Conservation (phyloP, 495 filamentous ascomycete genomes). For the Ramalina intermedia region DNA sequence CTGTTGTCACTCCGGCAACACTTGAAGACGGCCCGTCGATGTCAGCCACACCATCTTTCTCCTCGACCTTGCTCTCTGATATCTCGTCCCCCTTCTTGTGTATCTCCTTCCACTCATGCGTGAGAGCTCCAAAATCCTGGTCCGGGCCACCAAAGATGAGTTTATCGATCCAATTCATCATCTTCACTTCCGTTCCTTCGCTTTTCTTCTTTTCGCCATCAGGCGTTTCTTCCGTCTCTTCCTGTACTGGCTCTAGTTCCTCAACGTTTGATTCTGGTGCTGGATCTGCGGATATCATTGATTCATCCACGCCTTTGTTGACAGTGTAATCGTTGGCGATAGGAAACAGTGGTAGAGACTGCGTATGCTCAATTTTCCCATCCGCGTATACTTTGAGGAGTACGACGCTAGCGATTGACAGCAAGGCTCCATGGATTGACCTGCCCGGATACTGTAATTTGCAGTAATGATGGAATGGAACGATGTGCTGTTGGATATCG, state of each 20-base stretch:
- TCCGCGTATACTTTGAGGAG: constrained; percentile 1
- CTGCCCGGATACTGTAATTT: not conserved
- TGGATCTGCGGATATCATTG: not conserved
- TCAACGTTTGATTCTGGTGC: not conserved
- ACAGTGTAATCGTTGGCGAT: not conserved
- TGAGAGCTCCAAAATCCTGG: no score
- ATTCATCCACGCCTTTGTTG: not conserved
- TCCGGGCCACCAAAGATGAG: not conserved
- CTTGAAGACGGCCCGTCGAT: no score
- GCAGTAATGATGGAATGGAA: not conserved
- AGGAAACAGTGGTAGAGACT: not conserved
- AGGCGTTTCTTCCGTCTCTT: not conserved
- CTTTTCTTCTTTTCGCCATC: not conserved
- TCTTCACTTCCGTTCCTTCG: not conserved
- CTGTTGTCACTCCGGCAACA: no score
- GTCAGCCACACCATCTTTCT: no score
- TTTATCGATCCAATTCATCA: not conserved
- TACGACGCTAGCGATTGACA: constrained; percentile 6
- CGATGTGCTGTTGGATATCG: not conserved
- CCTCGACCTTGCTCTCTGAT: no score
- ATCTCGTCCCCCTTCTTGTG: no score
- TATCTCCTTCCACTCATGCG: no score
- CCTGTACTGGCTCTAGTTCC: not conserved
- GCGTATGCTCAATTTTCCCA: constrained; percentile 3
- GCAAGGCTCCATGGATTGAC: constrained; percentile 2